Evolutionary conservation across 305 asterid species (phyloP).

Genomic region (Rubia peregrina): DNA sequence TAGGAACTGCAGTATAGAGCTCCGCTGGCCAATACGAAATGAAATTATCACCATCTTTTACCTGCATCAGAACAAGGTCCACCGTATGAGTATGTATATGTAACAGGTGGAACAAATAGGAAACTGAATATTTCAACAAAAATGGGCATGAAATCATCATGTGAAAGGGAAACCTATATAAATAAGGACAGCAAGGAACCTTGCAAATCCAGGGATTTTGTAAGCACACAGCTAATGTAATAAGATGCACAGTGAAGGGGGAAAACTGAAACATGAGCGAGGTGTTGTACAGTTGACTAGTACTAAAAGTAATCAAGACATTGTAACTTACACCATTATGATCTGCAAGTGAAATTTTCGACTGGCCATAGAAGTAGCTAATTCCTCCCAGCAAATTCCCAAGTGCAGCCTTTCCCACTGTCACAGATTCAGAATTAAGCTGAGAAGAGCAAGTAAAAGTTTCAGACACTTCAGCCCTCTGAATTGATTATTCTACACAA

Average conservation of each 20-base stretch:
- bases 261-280: neutral
- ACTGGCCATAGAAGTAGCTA: slow-evolving; percentile 92
- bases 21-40: slow-evolving; percentile 94
- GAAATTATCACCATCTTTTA: slow-evolving; percentile 41
- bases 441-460: slow-evolving; percentile 36
- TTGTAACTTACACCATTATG: slow-evolving; percentile 49
- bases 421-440: slow-evolving; percentile 56
- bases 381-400: slow-evolving; percentile 91
- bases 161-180: neutral
- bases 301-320: neutral
- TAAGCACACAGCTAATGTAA: neutral
- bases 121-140: neutral
- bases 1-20: slow-evolving; percentile 93
- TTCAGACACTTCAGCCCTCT: slow-evolving; percentile 18
- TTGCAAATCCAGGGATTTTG: neutral
- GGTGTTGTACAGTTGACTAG: neutral
- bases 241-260: neutral
- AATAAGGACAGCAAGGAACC: neutral
- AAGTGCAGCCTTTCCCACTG: slow-evolving; percentile 77
- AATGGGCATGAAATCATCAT: no score
- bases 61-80: slow-evolving; percentile 50
- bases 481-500: slow-evolving; percentile 2
- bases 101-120: slow-evolving; percentile 18
- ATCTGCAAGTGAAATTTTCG: slow-evolving; percentile 71
- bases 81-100: slow-evolving; percentile 12